These are phyloP conservation scores for Vigna mungo DNA, from an alignment of 306 rosid genomes.

Conservation along the genomic window DNA sequence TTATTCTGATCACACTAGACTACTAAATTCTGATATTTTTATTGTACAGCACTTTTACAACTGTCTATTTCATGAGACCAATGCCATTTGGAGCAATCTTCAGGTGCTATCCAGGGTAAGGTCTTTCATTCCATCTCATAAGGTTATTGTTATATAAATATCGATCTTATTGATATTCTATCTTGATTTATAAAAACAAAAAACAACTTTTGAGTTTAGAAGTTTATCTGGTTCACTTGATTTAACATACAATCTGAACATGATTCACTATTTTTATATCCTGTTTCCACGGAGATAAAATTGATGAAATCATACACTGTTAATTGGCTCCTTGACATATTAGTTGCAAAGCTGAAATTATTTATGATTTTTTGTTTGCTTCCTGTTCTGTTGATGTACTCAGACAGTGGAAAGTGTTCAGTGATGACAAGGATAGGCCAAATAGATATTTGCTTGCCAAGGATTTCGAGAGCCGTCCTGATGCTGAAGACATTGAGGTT, in stretches of 20 bases:
- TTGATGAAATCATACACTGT: constrained; percentile 10
- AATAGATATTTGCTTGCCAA: constrained; percentile 88
- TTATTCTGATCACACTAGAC: constrained; percentile 41
- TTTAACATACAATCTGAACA: constrained; percentile 15
- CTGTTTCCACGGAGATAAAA: constrained; percentile 23
- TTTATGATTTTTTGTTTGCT: constrained; percentile 34
- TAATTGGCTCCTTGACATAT: background rate
- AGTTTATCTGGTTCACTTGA: background rate
- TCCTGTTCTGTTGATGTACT: constrained; percentile 39
- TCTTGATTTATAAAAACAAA: background rate
- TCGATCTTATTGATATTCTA: too few species aligned
- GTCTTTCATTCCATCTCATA: constrained; percentile 6
- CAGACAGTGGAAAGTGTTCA: constrained; percentile 95
- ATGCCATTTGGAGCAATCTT: constrained; percentile 89
- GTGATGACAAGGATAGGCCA: constrained; percentile 88
- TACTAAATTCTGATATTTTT: constrained; percentile 35
- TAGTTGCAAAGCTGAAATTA: constrained; percentile 13
- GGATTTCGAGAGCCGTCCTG: constrained; percentile 80
- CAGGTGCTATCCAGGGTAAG: constrained; percentile 95
- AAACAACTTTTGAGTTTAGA: constrained; percentile 2
- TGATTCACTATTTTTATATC: background rate
- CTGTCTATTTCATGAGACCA: constrained; percentile 91
- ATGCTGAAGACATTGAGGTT: constrained; percentile 89
- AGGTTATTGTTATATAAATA: background rate
- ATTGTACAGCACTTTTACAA: constrained; percentile 76